Conservation (phyloP, 768 basidiomycete genomes). For the Calocybe cyanea region DNA sequence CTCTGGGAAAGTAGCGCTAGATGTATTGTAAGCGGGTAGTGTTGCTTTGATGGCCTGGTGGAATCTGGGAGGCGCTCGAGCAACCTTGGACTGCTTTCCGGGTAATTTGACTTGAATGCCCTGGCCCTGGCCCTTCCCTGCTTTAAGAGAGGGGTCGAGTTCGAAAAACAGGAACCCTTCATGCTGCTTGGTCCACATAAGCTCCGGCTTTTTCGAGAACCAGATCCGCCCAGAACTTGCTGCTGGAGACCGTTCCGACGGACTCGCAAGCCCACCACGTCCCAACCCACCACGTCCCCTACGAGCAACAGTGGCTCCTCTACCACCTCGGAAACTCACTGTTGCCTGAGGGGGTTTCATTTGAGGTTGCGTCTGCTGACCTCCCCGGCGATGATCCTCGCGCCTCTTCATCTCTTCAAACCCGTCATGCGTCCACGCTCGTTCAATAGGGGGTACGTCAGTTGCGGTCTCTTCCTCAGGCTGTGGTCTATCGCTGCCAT, state of each 20-base stretch:
- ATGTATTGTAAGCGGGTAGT: slow-evolving; percentile 12
- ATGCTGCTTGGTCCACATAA: slow-evolving; percentile 80
- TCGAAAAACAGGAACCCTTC: slow-evolving; percentile 66
- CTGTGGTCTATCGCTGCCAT: slow-evolving; percentile 1
- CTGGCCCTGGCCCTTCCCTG: slow-evolving; percentile 52
- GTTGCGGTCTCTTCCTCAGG: slow-evolving; percentile 13
- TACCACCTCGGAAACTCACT: slow-evolving; percentile 38
- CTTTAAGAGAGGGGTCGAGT: slow-evolving; percentile 49
- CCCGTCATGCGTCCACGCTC: slow-evolving; percentile 80
- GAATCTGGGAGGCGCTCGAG: slow-evolving; percentile 31
- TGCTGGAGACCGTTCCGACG: slow-evolving; percentile 25
- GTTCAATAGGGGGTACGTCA: slow-evolving; percentile 58
- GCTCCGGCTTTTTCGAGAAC: slow-evolving; percentile 75
- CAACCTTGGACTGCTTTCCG: slow-evolving; percentile 37
- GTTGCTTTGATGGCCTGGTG: slow-evolving; percentile 17
- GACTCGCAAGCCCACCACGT: slow-evolving; percentile 37
- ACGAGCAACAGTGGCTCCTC: slow-evolving; percentile 43
- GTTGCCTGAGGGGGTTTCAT: slow-evolving; percentile 28
- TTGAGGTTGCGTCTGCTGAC: slow-evolving; percentile 28
- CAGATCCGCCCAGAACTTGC: slow-evolving; percentile 48
- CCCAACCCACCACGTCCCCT: slow-evolving; percentile 42
- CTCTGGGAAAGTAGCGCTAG: slow-evolving; percentile 29
- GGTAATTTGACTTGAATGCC: slow-evolving; percentile 64
- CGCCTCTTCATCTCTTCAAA: slow-evolving; percentile 82
- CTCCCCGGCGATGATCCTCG: slow-evolving; percentile 53